phyloP scores from a whole-genome alignment of 78 protist species.

The Protostelium mycophagum region DNA sequence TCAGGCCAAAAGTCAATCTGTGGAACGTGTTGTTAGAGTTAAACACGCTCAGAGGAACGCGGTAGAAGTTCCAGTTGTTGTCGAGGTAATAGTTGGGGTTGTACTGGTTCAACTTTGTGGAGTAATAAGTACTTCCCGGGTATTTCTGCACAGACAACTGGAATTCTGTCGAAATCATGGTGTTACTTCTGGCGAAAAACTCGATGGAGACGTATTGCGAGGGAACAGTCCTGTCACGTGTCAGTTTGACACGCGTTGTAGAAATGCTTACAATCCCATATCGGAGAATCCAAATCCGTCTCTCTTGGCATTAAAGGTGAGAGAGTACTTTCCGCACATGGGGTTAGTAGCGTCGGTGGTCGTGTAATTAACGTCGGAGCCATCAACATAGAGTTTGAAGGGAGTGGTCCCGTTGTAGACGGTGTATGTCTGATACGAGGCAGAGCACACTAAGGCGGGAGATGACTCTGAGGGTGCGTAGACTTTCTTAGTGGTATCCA shows the following conservation, averaged over 20 bases:
- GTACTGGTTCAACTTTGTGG: background rate
- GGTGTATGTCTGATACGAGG: background rate
- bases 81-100: background rate
- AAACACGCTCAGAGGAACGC: background rate
- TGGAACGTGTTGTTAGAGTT: background rate
- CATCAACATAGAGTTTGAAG: no score
- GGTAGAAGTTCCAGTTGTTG: background rate
- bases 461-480: background rate
- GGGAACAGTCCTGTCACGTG: background rate
- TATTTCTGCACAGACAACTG: background rate
- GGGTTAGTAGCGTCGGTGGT: background rate
- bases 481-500: background rate
- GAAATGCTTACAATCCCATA: background rate
- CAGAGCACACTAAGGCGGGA: background rate
- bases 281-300: background rate
- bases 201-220: background rate
- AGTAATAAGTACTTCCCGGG: background rate
- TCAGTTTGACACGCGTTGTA: background rate
- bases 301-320: background rate
- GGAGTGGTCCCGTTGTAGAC: background rate
- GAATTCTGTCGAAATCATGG: background rate
- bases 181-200: background rate
- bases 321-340: background rate
- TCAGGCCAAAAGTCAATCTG: background rate
- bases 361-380: no score